phyloP scores from a whole-genome alignment of 306 rosid species.

The Quercus bicolor region DNA sequence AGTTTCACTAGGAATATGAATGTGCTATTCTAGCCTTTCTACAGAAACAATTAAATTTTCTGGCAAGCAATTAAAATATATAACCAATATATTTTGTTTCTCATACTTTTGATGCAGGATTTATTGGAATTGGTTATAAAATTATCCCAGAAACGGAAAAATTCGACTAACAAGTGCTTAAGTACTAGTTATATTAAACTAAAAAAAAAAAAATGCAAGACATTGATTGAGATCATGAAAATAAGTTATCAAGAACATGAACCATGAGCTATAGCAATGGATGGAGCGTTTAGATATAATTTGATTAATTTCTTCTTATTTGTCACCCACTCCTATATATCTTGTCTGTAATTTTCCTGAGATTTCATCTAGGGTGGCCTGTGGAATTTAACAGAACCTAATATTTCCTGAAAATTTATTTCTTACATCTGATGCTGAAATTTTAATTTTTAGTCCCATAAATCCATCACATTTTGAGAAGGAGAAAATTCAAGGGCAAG shows the following conservation, averaged over 20 bases:
- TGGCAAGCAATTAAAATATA: background rate
- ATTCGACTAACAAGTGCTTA: background rate
- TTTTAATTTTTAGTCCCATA: background rate
- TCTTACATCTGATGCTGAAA: slow-evolving; percentile 12
- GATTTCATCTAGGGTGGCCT: background rate
- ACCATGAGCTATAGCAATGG: background rate
- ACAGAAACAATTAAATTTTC: slow-evolving; percentile 28
- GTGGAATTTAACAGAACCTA: background rate
- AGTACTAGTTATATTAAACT: background rate
- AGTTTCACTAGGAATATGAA: slow-evolving; percentile 15
- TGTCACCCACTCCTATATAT: background rate
- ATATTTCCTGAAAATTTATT: background rate
- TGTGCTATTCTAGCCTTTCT: slow-evolving; percentile 29
- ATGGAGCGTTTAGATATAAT: slow-evolving; percentile 1
- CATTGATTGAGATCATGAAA: background rate
- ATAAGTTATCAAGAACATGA: background rate
- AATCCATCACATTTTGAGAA: too few relatives aligned
- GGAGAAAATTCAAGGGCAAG: too few relatives aligned
- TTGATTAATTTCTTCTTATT: background rate
- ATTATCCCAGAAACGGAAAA: background rate
- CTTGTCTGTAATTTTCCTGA: background rate
- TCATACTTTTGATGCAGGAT: too few relatives aligned
- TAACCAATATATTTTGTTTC: too few relatives aligned
- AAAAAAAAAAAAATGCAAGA: too few relatives aligned
- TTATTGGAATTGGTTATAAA: background rate